phyloP scores from a whole-genome alignment of 106 monocot species.

The Amphibolis antarctica region DNA sequence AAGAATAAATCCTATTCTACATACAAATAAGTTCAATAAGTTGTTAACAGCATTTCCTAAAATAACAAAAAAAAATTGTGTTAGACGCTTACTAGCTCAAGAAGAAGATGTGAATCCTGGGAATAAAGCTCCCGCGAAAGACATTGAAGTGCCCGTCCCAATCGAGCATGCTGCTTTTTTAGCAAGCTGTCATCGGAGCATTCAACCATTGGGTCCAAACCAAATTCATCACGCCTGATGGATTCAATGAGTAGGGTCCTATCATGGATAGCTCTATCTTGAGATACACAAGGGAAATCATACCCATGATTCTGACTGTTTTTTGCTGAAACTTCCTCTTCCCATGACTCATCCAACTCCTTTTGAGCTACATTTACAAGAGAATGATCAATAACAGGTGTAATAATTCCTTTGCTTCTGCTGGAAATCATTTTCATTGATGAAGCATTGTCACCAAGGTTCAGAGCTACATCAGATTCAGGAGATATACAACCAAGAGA shows the following conservation, averaged over 20 bases:
- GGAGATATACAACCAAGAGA: neutral
- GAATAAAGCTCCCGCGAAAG: slow-evolving; percentile 96
- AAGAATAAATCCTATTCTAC: neutral
- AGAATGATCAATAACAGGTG: neutral
- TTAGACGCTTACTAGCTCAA: slow-evolving; percentile 64
- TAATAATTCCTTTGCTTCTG: slow-evolving; percentile 3
- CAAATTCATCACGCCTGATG: slow-evolving; percentile 91
- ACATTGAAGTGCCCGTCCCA: slow-evolving; percentile 90
- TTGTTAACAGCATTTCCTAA: neutral
- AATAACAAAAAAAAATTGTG: neutral
- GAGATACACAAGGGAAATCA: neutral
- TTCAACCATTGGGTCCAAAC: slow-evolving; percentile 46
- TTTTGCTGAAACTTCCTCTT: slow-evolving; percentile 11
- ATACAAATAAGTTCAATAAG: neutral
- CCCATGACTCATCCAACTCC: slow-evolving; percentile 2
- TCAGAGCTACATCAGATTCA: neutral
- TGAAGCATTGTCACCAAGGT: neutral
- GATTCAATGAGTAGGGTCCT: slow-evolving; percentile 53
- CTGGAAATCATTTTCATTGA: slow-evolving; percentile 3
- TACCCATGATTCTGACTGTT: neutral
- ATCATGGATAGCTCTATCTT: slow-evolving; percentile 25
- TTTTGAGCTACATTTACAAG: neutral
- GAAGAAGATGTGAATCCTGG: slow-evolving; percentile 97
- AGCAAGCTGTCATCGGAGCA: slow-evolving; percentile 41
- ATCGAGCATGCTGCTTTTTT: slow-evolving; percentile 93